phyloP scores from a whole-genome alignment of 331 rosid species.

The Cydonia oblonga region DNA sequence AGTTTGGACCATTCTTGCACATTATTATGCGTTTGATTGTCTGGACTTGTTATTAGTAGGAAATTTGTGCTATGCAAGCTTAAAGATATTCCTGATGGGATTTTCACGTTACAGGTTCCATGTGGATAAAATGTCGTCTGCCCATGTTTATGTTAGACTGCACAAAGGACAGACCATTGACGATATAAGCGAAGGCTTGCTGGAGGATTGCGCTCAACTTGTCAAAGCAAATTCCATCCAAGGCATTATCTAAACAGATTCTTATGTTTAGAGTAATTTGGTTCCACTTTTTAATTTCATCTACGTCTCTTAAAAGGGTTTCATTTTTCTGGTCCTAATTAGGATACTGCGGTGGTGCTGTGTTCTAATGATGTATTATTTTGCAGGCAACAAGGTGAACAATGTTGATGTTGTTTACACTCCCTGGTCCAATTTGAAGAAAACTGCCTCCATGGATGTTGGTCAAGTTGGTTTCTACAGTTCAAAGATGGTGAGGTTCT shows the following conservation, averaged over 20 bases:
- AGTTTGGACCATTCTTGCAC: too few relatives aligned
- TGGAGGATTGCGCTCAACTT: conserved; percentile 94
- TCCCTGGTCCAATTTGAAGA: conserved; percentile 96
- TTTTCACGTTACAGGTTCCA: conserved; percentile 58
- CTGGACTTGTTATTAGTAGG: background rate
- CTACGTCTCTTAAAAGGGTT: background rate
- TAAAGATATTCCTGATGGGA: background rate
- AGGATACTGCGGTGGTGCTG: background rate
- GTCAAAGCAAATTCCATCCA: conserved; percentile 98
- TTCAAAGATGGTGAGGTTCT: conserved; percentile 52
- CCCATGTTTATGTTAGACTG: conserved; percentile 87
- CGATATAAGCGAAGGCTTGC: conserved; percentile 62
- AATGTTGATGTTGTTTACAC: conserved; percentile 91
- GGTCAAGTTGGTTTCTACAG: conserved; percentile 96
- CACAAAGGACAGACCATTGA: conserved; percentile 86
- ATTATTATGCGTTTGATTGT: background rate
- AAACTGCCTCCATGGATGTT: conserved; percentile 92
- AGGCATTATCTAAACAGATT: conserved; percentile 32
- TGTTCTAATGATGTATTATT: background rate
- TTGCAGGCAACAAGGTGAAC: conserved; percentile 88
- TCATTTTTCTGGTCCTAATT: background rate
- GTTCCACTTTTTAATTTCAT: background rate
- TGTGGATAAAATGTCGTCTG: conserved; percentile 96
- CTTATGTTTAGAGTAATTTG: background rate
- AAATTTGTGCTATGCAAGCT: background rate